Evolutionary conservation across 2,329 filamentous ascomycete genomes (phyloP), one percentile per base, ranked within the genome.

Genomic region (Emergomyces africanus): DNA sequence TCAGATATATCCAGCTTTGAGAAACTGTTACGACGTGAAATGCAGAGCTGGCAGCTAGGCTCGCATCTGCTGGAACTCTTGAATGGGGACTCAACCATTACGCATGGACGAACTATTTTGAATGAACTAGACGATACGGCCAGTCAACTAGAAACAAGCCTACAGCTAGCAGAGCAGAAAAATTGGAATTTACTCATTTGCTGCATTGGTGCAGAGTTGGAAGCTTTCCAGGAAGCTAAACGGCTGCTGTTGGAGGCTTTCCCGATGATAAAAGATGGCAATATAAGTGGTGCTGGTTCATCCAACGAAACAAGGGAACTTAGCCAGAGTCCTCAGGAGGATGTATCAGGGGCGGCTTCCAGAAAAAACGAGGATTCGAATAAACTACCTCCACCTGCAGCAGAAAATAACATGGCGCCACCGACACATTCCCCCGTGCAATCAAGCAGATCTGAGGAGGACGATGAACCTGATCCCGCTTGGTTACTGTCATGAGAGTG

Each of bases 131-230:
- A 78, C 23, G 64, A 68, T 23, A 77, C 76, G 1, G 76, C 78
- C 8, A 64, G 66, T 1, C 73, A 73, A 14, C 67, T 86, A 10
- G 75, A 82, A 63, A 68, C 71, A 2, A 77, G 80, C 59, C 66
- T 82, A 57, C 72, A 77, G 15, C 64, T 77, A 20, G 81, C 82
- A 0, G 77, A 82, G 57, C 72, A 74, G 5, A 77, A 75, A 54
- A 75, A 78, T 56, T 86, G 83, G 83, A 84, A 79, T 57, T 69
- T 86, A 23, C 74, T 86, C 35, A 77, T 84, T 30, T 83, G 80
- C 60, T 82, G 82, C 57, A 81, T 86, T 61, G 81, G 81, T 3
- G 81, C 83, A 0, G 83, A 86, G 66, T 70, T 85, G 2, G 81
- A 83, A 62, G 82, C 83, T 6, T 68, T 79, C 51, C 66, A 67